A percentile compares a stretch with the other conserved stretches of the same genome.
Conservation (phyloP, 345 rosid species). For the Pseudoturritis turrita region DNA sequence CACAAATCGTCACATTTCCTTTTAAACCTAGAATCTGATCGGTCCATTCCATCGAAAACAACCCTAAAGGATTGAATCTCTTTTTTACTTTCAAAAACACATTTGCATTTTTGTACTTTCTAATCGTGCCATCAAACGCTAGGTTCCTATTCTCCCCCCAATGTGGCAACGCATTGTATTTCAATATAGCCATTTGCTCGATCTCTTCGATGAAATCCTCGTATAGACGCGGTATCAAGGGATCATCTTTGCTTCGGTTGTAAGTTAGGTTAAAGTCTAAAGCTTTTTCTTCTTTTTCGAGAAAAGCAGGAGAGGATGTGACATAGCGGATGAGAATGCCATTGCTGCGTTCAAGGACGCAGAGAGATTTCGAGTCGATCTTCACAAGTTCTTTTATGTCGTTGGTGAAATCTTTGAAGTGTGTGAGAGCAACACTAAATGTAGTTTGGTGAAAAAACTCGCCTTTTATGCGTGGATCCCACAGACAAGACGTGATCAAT, state of each 20-base stretch:
- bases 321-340: slow-evolving; percentile 78
- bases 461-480: slow-evolving; percentile 66
- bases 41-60: slow-evolving; percentile 77
- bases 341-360: slow-evolving; percentile 46
- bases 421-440: slow-evolving; percentile 44
- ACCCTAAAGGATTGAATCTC: slow-evolving; percentile 54
- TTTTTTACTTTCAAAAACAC: slow-evolving; percentile 50
- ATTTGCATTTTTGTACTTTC: slow-evolving; percentile 40
- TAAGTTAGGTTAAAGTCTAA: slow-evolving; percentile 73
- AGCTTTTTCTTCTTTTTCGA: slow-evolving; percentile 64
- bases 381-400: slow-evolving; percentile 53
- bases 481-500: slow-evolving; percentile 51
- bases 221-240: slow-evolving; percentile 51
- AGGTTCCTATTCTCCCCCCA: slow-evolving; percentile 80
- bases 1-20: slow-evolving; percentile 29
- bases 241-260: slow-evolving; percentile 71
- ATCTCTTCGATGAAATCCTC: slow-evolving; percentile 68
- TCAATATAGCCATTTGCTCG: slow-evolving; percentile 68
- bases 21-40: slow-evolving; percentile 56
- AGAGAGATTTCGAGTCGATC: slow-evolving; percentile 42
- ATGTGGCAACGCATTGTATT: slow-evolving; percentile 64
- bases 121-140: slow-evolving; percentile 50
- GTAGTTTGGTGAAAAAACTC: slow-evolving; percentile 60
- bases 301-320: slow-evolving; percentile 53
- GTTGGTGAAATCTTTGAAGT: slow-evolving; percentile 43